Base-by-base conservation (phyloP, 805 yeast genomes). In the Kuraishia ogatae region DNA sequence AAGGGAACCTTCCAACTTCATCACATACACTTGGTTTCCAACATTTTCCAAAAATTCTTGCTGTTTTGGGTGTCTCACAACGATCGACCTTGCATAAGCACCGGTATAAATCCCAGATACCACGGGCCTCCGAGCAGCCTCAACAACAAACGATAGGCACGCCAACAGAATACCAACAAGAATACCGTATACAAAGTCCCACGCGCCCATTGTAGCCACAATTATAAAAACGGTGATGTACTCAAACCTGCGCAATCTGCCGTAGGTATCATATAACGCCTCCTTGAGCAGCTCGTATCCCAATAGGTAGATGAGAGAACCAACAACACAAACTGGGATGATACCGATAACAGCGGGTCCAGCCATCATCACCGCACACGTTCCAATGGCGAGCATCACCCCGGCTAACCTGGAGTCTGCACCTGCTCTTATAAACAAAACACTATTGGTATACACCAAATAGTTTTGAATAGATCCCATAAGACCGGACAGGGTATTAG, bases 311-410 rank as follows among this genome's bases (percentile, higher is more conserved):
- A 94, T 94, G 56, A 94, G 79, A 0, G 97, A 82, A 0, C 97
- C 98, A 24, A 94, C 99, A 47, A 94, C 97, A 72, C 96, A 88
- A 17, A 94, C 89, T 0, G 99, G 99, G 52, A 94, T 94, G 65
- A 75, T 89, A 0, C 97, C 97, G 64, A 94, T 89, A n/a, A 93
- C 84, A 1, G 80, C 87, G 0, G 98, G 97, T 0, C 99, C 99
- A 8, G 84, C 81, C 26, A 87, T 64, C 96, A 94, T 87, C 10
- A 94, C 84, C 1, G 78, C 79, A 21, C 80, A 80, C 0, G 99
- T 94, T 1, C 92, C 93, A 2, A 80, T 61, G 0, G 97, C 97
- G 53, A 94, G 75, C 77, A 94, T 73, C n/a, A 91, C 78, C 5
- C 99, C 99, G 10, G 97, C 93, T 20, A 89, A 65, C 51, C 97